Evolutionary conservation across 305 asterid species (phyloP).

Genomic region (Fraxinus paxiana): DNA sequence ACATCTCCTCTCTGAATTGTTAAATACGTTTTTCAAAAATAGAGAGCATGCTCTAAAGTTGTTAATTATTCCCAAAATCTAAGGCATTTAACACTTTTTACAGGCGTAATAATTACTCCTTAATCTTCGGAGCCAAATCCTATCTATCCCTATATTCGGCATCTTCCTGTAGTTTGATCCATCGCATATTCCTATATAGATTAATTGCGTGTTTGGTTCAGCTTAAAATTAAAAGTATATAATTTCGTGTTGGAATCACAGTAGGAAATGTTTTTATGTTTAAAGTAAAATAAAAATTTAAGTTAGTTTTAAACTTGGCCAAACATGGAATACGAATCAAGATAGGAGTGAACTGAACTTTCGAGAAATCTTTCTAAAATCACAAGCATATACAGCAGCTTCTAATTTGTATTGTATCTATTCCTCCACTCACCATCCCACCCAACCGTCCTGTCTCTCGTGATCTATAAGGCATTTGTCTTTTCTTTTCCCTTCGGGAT

Average conservation of each 20-base stretch:
- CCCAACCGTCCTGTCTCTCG: not conserved
- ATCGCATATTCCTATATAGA: constrained; percentile 20
- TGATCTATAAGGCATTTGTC: not conserved
- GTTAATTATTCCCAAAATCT: not conserved
- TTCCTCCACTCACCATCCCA: constrained; percentile 15
- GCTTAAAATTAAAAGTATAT: not conserved
- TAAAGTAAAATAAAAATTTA: not conserved
- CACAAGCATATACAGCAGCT: not conserved
- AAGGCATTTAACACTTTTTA: not conserved
- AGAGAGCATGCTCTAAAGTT: not conserved
- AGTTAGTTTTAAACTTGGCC: not conserved
- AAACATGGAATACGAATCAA: not conserved
- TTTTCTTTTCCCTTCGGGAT: constrained; percentile 20
- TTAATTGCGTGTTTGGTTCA: not conserved
- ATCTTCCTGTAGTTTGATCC: not conserved
- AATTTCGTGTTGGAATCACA: no score
- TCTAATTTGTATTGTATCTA: not conserved
- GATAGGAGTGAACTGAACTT: constrained; percentile 19
- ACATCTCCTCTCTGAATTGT: not conserved
- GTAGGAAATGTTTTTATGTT: not conserved
- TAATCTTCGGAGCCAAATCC: not conserved
- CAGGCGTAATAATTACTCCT: not conserved
- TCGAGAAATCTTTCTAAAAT: constrained; percentile 27
- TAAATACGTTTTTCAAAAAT: not conserved
- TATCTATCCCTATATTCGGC: not conserved